These are phyloP conservation scores for Globisporangium spinosum DNA, from an alignment of 352 stramenopile genomes.

Conservation along the genomic window DNA sequence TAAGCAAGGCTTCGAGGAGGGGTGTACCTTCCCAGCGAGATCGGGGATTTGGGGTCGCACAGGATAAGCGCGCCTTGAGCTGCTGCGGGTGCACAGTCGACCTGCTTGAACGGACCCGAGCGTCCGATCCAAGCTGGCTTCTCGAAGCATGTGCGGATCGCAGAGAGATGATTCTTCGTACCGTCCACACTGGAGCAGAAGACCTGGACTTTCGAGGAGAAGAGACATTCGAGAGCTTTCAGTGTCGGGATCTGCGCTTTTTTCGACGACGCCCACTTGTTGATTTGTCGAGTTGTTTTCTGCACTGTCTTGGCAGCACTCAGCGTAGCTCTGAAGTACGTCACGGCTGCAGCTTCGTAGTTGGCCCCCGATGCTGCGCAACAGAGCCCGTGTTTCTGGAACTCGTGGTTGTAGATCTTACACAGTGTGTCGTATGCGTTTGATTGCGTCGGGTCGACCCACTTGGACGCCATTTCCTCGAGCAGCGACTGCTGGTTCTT, in stretches of 20 bases:
- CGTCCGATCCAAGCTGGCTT: conserved; percentile 20
- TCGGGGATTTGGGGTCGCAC: not conserved
- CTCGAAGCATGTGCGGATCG: conserved; percentile 64
- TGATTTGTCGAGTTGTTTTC: conserved; percentile 44
- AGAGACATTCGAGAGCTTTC: conserved; percentile 44
- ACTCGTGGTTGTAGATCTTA: conserved; percentile 86
- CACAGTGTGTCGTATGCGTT: conserved; percentile 61
- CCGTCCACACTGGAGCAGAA: conserved; percentile 56
- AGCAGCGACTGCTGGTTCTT: conserved; percentile 42
- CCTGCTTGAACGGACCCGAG: not conserved
- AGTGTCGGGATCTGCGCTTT: conserved; percentile 22
- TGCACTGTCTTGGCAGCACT: conserved; percentile 38
- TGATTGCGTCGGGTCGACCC: conserved; percentile 55
- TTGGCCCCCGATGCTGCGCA: conserved; percentile 44
- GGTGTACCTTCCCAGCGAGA: not conserved
- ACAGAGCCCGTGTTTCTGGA: conserved; percentile 71
- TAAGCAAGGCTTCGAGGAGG: not conserved
- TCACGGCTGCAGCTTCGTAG: conserved; percentile 43
- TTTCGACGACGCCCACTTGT: conserved; percentile 35
- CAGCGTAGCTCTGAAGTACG: conserved; percentile 64
- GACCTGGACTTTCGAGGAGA: conserved; percentile 54
- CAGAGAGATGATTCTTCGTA: conserved; percentile 51
- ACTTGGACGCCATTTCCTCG: conserved; percentile 48
- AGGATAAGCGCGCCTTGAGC: not conserved
- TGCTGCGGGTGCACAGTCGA: not conserved